Evolutionary conservation across 805 yeast genomes (phyloP).

Genomic region (Saccharomyces jurei): DNA sequence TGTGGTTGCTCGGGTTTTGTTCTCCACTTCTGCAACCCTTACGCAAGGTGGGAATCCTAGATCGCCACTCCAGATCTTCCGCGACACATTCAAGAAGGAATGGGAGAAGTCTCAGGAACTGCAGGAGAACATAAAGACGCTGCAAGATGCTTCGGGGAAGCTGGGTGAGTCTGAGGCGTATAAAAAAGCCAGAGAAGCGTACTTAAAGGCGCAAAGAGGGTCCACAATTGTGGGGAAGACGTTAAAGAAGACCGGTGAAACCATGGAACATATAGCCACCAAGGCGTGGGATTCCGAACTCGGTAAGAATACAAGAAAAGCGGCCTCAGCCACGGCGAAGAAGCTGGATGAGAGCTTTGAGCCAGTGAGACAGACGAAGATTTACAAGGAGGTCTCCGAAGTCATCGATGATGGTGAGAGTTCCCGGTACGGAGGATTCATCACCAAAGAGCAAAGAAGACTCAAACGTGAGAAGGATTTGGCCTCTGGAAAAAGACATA

Average conservation of each 20-base stretch:
- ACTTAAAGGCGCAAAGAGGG: constrained; percentile 71
- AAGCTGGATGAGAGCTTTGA: constrained; percentile 78
- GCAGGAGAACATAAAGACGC: constrained; percentile 85
- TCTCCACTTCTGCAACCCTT: constrained; percentile 10
- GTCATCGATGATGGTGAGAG: constrained; percentile 90
- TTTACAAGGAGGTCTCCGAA: constrained; percentile 80
- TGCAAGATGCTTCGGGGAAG: constrained; percentile 92
- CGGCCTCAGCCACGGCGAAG: constrained; percentile 76
- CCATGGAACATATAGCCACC: constrained; percentile 79
- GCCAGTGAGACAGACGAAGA: constrained; percentile 85
- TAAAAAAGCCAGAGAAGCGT: constrained; percentile 88
- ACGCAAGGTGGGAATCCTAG: constrained; percentile 13
- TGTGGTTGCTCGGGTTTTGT: neutral
- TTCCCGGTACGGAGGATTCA: constrained; percentile 85
- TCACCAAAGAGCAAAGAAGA: constrained; percentile 73
- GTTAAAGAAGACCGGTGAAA: constrained; percentile 84
- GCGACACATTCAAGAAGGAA: constrained; percentile 84
- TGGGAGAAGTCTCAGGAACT: constrained; percentile 86
- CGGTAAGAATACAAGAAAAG: constrained; percentile 79
- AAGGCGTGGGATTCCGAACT: constrained; percentile 96
- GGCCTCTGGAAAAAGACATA: constrained; percentile 50
- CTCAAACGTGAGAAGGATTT: constrained; percentile 58
- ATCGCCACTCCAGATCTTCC: constrained; percentile 85
- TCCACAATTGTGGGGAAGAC: constrained; percentile 64
- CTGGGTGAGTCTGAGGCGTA: constrained; percentile 91